Evolutionary conservation across 257 asterid species (phyloP).

Genomic region (Fraxinus americana): DNA sequence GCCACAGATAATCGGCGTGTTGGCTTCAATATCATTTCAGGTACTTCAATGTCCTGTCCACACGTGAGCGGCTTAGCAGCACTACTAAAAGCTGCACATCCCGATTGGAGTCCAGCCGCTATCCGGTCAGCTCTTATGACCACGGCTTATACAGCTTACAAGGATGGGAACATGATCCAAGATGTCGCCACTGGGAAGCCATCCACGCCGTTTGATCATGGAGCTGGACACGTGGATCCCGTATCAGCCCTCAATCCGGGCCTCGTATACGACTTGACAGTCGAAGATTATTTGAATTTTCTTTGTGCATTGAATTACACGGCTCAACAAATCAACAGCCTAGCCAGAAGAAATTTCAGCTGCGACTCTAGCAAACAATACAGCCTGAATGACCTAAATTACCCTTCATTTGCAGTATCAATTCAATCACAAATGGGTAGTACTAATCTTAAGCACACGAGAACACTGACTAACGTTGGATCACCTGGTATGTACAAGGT

Average conservation of each 20-base stretch:
- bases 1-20: slow-evolving; percentile 32
- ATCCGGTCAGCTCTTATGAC: slow-evolving; percentile 64
- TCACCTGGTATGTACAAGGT: slow-evolving; percentile 74
- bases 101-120: slow-evolving; percentile 47
- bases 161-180: slow-evolving; percentile 49
- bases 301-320: slow-evolving; percentile 80
- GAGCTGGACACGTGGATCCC: slow-evolving; percentile 94
- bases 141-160: slow-evolving; percentile 70
- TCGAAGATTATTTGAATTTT: slow-evolving; percentile 58
- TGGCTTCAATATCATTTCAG: slow-evolving; percentile 35
- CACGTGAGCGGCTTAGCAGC: slow-evolving; percentile 44
- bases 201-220: slow-evolving; percentile 79
- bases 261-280: slow-evolving; percentile 65
- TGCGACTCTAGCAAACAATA: slow-evolving; percentile 53
- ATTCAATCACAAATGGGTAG: slow-evolving; percentile 33
- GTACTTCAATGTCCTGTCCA: slow-evolving; percentile 42
- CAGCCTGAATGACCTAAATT: slow-evolving; percentile 73
- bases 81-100: slow-evolving; percentile 29
- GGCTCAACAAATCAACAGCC: slow-evolving; percentile 51
- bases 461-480: slow-evolving; percentile 82
- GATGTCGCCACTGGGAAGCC: slow-evolving; percentile 77
- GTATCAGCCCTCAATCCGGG: slow-evolving; percentile 82
- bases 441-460: slow-evolving; percentile 52
- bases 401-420: slow-evolving; percentile 79
- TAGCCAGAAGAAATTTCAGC: slow-evolving; percentile 65